Conservation (phyloP, 495 filamentous ascomycete genomes). For the Talaromyces borbonicus region DNA sequence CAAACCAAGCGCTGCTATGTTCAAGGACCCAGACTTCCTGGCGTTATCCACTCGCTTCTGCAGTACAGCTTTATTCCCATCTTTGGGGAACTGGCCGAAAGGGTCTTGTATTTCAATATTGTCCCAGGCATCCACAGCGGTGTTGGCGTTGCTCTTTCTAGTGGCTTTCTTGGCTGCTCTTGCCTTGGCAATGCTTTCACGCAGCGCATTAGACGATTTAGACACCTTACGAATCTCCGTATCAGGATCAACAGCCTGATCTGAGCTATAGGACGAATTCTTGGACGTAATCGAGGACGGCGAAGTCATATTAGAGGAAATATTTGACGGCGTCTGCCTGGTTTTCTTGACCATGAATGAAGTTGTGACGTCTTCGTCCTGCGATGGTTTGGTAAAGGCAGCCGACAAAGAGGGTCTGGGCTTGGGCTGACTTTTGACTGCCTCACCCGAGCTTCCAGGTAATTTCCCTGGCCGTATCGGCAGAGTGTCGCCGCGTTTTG, state of each 20-base stretch:
- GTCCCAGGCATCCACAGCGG: conserved; percentile 26
- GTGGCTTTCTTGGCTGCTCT: conserved; percentile 71
- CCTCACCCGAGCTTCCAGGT: conserved; percentile 40
- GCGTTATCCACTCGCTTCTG: conserved; percentile 67
- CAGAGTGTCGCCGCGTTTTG: conserved; percentile 26
- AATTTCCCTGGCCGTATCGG: conserved; percentile 20
- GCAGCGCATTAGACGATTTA: conserved; percentile 70
- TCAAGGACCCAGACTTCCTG: conserved; percentile 71
- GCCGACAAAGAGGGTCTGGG: conserved; percentile 46
- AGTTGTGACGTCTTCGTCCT: conserved; percentile 30
- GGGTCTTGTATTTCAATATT: conserved; percentile 49
- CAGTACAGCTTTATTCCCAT: conserved; percentile 52
- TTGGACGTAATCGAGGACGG: conserved; percentile 25
- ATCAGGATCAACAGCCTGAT: conserved; percentile 16
- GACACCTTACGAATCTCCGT: conserved; percentile 32
- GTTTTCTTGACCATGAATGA: conserved; percentile 42
- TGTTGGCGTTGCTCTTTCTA: conserved; percentile 24
- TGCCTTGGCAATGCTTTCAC: conserved; percentile 89
- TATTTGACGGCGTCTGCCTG: conserved; percentile 22
- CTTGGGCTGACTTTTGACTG: conserved; percentile 34
- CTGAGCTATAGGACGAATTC: conserved; percentile 21
- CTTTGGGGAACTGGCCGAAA: conserved; percentile 55
- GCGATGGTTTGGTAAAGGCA: conserved; percentile 42
- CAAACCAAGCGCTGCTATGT: conserved; percentile 79
- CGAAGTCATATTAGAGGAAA: conserved; percentile 17